Base-by-base conservation (phyloP, 306 rosid species). In the Alnus rubra region DNA sequence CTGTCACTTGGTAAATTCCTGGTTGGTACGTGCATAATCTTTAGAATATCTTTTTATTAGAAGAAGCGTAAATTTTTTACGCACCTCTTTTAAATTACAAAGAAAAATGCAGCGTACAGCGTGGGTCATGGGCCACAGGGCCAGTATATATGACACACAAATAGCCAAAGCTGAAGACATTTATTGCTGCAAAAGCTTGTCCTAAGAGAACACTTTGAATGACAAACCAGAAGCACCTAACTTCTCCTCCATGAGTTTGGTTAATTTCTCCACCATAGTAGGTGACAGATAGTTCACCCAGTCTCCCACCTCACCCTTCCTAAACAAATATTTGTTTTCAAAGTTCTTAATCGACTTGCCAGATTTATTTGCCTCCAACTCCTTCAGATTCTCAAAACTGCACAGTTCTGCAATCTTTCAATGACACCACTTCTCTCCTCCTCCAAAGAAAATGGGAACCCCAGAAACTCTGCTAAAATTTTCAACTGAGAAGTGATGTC, bases 301-400 rank as follows among this genome's bases (percentile, higher is more conserved):
- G 45, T 91, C 92, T 3, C 93, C 93, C 13, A 87, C 75, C 81
- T 87, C 84, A n/a, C 74, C 96, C 58, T 87, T 89, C 42, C 96
- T 60, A 74, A 89, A 91, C 54, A 81, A 79, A 65, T 69, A 13
- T 70, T 77, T 91, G 23, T 81, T 87, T 79, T 84, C 89, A 65
- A 89, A 73, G 18, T 79, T 70, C 83, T 28, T 58, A 0, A 50
- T 82, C 11, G 83, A 74, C 6, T 3, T 59, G 6, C 89, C 92
- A 9, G 1, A 68, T 47, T 77, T 87, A 39, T 91, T 91, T 0
- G 75, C 81, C 51, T 89, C 89, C 81, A 84, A 72, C 0, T 81
- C 85, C 80, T 87, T 91, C 84, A 87, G 69, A 15, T 50, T 87
- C 59, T 83, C 74, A 68, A 89, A 89, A 71, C 90, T 69, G 74